Conservation (phyloP, 768 basidiomycete species). For the Hericium rajendrae region DNA sequence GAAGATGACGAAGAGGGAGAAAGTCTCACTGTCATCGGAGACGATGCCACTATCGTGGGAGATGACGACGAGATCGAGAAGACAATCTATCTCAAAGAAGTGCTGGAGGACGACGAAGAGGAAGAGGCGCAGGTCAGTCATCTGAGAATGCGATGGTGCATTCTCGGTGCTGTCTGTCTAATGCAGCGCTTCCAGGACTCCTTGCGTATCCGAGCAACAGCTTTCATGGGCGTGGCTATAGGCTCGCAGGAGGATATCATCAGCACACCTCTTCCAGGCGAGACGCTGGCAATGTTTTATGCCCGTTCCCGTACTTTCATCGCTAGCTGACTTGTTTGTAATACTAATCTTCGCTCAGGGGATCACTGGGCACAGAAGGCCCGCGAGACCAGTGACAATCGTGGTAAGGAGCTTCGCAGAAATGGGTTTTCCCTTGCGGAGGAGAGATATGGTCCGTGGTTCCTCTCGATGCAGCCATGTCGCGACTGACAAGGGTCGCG, state of each 20-base stretch:
- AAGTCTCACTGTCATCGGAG: conserved; percentile 20
- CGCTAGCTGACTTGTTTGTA: neutral
- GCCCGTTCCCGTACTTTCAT: conserved; percentile 55
- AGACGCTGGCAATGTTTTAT: conserved; percentile 78
- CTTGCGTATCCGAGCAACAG: conserved; percentile 33
- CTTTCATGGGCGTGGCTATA: conserved; percentile 57
- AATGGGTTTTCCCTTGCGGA: conserved; percentile 74
- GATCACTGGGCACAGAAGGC: conserved; percentile 79
- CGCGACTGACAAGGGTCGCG: neutral
- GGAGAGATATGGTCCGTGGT: conserved; percentile 53
- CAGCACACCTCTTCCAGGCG: conserved; percentile 77
- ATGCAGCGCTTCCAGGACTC: conserved; percentile 19
- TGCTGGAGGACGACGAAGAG: conserved; percentile 11
- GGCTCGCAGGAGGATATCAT: conserved; percentile 62
- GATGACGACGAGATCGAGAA: conserved; percentile 18
- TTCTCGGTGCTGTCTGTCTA: too few relatives aligned
- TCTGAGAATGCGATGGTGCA: too few relatives aligned
- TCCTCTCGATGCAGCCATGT: neutral
- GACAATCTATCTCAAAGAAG: neutral
- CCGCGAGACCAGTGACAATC: conserved; percentile 43
- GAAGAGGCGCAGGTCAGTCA: neutral
- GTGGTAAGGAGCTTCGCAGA: conserved; percentile 69
- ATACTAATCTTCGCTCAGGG: conserved; percentile 28
- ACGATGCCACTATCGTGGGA: conserved; percentile 20
- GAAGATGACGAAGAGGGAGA: conserved; percentile 29